Evolutionary conservation across 2,329 filamentous ascomycete genomes (phyloP), one percentile per base, ranked within the genome.

Genomic region (Ampelomyces quisqualis): DNA sequence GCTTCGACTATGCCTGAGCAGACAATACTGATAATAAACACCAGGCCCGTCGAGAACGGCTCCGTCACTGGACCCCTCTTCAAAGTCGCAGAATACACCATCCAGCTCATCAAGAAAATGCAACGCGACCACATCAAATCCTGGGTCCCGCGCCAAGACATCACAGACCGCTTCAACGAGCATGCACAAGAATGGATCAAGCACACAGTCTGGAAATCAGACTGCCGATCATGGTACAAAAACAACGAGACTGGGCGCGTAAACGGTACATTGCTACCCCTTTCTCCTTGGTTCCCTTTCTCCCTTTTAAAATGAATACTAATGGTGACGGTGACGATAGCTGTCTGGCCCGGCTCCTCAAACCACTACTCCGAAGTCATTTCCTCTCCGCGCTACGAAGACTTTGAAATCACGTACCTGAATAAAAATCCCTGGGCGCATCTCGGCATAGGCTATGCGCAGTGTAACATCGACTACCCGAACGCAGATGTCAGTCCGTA

Each of bases 271-370:
- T 3, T 17, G 3, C 9, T 8, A 8, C 1, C 7, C 5, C 4
- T 11, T 1, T 13, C 7, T 14, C 5, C 9, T 21, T 2, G 2
- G 14, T 9, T n/a, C 8, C 3, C 14, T 19, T 14, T 13, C 28
- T 66, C 23, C 39, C 19, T 19, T 27, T 6, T 7, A 3, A n/a
- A n/a, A n/a, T n/a, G n/a, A n/a, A n/a, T n/a, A n/a, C n/a, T n/a
- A n/a, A n/a, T n/a, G n/a, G n/a, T n/a, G n/a, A n/a, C n/a, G n/a
- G n/a, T n/a, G n/a, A n/a, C n/a, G n/a, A 14, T 60, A 58, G 72
- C 74, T 3, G 62, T 79, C 1, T 79, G 71, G 70, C 76, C 77
- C 0, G 77, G 76, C 3, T 72, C 68, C 3, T 73, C 70, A 0
- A 67, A 78, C 28, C 75, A 78, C 38, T 78, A 77, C 44, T 62